Evolutionary conservation across 192 early-diverging fungal genomes (phyloP), one percentile per base, ranked within the genome.

Genomic region (Funneliformis geosporum): DNA sequence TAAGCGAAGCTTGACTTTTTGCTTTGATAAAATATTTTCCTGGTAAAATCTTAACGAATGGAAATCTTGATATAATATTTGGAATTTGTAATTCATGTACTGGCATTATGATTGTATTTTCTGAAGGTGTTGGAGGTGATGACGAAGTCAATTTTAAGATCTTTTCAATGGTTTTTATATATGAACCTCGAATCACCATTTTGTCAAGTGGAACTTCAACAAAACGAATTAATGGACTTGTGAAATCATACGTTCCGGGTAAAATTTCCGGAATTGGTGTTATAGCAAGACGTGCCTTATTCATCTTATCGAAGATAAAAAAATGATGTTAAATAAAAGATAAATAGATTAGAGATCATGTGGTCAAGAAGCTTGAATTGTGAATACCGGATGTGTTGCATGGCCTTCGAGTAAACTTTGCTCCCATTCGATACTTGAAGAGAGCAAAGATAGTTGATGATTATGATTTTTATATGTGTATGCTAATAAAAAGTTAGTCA

Each of bases 321-420:
- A 1, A 18, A 43, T 8, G 4, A 69, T 68, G 5, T 21, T 38
- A 43, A 33, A 21, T 14, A 43, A n/a, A 69, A 12, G 14, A 42
- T 69, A 4, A 2, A 21, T 14, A 43, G n/a, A 67, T 7, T 43
- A 23, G 4, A 33, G 33, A 33, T 33, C 18, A 8, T 1, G 10
- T 42, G 40, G 10, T 10, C 8, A 42, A 43, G 10, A n/a, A 43
- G 0, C 21, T 43, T 25, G 8, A 43, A 42, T 43, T 23, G 0
- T 18, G 8, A 72, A 82, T 84, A 85, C 84, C 10, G 91, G 91
- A 71, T 92, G 91, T 0, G 89, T 89, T n/a, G 90, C 87, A 79
- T 92, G 91, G 16, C 91, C 91, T 69, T 92, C 91, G 9, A 90
- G 66, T 21, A 92, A 82, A 68, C 82, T 80, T 79, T 92, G 90